A percentile compares a stretch with the other conserved stretches of the same genome.
Conservation (phyloP, 108 stramenopile genomes). For the Cylindrotheca closterium region DNA sequence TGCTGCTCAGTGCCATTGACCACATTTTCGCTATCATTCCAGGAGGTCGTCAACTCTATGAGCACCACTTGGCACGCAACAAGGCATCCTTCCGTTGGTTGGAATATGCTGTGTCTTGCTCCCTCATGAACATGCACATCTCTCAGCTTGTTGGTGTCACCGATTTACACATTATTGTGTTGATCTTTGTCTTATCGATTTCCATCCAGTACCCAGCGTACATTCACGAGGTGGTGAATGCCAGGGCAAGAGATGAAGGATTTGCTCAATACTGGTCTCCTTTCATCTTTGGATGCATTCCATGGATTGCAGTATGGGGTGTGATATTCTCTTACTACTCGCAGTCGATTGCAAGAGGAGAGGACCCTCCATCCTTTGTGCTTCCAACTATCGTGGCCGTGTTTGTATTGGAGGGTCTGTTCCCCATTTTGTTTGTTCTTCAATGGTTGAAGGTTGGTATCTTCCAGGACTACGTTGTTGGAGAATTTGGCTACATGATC, state of each 20-base stretch:
- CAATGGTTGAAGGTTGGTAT: constrained; percentile 19
- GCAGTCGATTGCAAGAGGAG: not conserved
- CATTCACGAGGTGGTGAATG: constrained; percentile 25
- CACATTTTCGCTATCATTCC: constrained; percentile 21
- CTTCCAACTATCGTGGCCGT: constrained; percentile 7
- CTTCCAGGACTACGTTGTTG: constrained; percentile 18
- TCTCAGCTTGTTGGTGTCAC: constrained; percentile 35
- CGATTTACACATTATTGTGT: constrained; percentile 23
- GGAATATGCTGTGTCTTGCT: constrained; percentile 27
- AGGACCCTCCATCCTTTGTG: constrained; percentile 16
- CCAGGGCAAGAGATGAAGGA: constrained; percentile 26
- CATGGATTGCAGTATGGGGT: constrained; percentile 17
- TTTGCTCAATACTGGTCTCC: constrained; percentile 18
- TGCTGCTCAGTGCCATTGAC: constrained; percentile 20
- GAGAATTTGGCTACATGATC: constrained; percentile 23
- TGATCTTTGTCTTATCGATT: constrained; percentile 15
- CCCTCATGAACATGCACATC: constrained; percentile 36
- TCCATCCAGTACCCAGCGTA: constrained; percentile 16
- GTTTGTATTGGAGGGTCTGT: constrained; percentile 21
- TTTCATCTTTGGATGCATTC: constrained; percentile 17
- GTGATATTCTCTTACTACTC: constrained; percentile 21
- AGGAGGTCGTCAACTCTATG: constrained; percentile 17
- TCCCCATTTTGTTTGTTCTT: constrained; percentile 14
- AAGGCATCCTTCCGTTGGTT: constrained; percentile 38
- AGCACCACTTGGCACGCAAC: constrained; percentile 18